Base-by-base conservation (phyloP, 2,329 filamentous ascomycete species). In the Diaporthe sp. region DNA sequence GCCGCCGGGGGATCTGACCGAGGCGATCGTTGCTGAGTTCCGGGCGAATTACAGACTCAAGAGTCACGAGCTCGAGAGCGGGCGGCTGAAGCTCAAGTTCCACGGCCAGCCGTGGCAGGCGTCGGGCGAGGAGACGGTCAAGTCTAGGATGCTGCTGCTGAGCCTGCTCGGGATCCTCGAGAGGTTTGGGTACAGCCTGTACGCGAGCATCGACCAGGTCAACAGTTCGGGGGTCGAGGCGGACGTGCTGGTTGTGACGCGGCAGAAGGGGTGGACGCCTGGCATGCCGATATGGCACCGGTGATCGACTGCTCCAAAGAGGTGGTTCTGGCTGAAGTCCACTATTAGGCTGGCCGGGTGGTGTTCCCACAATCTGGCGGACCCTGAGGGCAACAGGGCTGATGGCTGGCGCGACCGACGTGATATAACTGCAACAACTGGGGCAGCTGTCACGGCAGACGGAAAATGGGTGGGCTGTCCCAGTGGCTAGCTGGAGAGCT, bases 181-280 rank as follows among this genome's bases (percentile, higher is more conserved):
- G 75, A 77, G 77, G 5, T 79, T 83, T 68, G 84, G 84, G 1
- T 86, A 83, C 81, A 82, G 81, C 63, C 80, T 85, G 20, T 85
- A 85, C 79, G 82, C 83, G 2, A 84, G 83, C 75, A 79, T 86
- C 39, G 82, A 85, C 75, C 83, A 85, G 73, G 25, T 42, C 20
- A 67, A 60, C 60, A 22, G 68, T 12, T 6, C 28, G n/a, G 73
- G 76, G 49, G 15, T 47, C 8, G 73, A 77, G 58, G 68, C 75
- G 51, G 77, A 78, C 49, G 76, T 78, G 70, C 28, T 78, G 51
- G 71, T 78, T 31, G 71, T 75, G 44, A 72, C 71, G 34, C 65
- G 73, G 58, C 71, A 76, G 67, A 68, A 70, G 53, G 63, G 60
- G 20, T 78, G 77, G 77, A 37, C 20, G 47, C 75, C 77, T 44